Evolutionary conservation across 176 grass and related monocot species (phyloP), one percentile per base, ranked within the genome.

Genomic region (Elymus sibiricus): DNA sequence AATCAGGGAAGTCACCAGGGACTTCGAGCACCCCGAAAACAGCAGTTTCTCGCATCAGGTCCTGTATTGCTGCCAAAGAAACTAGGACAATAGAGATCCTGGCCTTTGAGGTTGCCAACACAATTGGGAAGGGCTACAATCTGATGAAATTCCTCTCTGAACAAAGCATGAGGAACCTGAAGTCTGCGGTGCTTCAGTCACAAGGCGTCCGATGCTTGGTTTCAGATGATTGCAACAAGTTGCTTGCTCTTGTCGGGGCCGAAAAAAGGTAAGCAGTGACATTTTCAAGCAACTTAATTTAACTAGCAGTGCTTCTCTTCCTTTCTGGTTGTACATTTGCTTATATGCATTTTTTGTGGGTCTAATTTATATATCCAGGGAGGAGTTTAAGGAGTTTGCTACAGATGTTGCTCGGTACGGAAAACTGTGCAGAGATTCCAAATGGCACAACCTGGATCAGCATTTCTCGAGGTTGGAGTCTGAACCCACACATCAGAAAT

Each of bases 71-170:
- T 76, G 43, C 25, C 43, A 82, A 74, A 70, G 76, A 69, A 78
- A 82, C 61, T 29, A 96, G 61, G 74, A 66, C 68, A 21, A 89
- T 93, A 65, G 60, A 28, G 19, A 88, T 93, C 78, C 59, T 96
- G 82, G 79, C 85, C 40, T 91, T 96, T 31, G 94, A 96, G 87
- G 84, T 95, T 43, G 91, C 94, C 39, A 96, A 96, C 75, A 93
- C 87, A 56, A 84, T 96, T 86, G 85, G 82, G 4, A 96, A 86
- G 87, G 89, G 87, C 31, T 86, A 68, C 77, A 93, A 87, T 76
- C 80, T 93, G 38, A 86, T 93, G 82, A 83, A 78, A 14, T 91
- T 79, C 55, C 61, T 96, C 42, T 91, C 91, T 16, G 82, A 85
- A 76, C 66, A 83, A 70, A 90, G 68, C 59, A 58, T 93, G 38